Evolutionary conservation across 2,329 filamentous ascomycete genomes (phyloP), one percentile per base, ranked within the genome.

Genomic region (Coniochaeta hoffmannii): DNA sequence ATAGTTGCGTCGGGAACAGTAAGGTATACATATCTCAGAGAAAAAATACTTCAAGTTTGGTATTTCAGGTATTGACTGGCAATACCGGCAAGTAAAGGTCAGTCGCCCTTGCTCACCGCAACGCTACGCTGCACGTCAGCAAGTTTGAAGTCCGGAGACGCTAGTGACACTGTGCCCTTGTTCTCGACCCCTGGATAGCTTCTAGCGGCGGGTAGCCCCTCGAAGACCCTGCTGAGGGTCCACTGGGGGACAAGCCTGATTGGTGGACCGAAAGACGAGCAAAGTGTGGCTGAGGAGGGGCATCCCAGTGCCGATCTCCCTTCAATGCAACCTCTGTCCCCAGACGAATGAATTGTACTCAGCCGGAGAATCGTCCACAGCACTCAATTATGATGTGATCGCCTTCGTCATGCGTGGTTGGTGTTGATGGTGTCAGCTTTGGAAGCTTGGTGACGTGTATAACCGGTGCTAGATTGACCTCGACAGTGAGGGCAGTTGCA

Each of bases 281-380:
- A 46, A 22, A 46, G 41, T 32, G 49, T 51, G 49, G 49, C 49
- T 31, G 49, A 51, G n/a, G 49, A 19, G 49, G 49, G 28, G 31
- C 24, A 51, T 28, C 49, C 49, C 12, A 28, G 49, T 51, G 49
- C 28, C 49, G 49, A 51, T 51, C 49, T 51, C 49, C 49, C 49
- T 51, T 34, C 28, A n/a, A 51, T 19, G 49, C 49, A 19, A 7
- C 28, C 9, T 34, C 31, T 34, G 26, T 51, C 19, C n/a, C 49
- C 49, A 51, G 30, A 51, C 31, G 22, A 51, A 51, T 34, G 49
- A 51, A 51, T 28, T 46, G 19, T 10, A 46, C 38, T 44, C 19
- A 44, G 19, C 19, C 11, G 34, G 34, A n/a, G 15, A 36, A 36
- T 15, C 19, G 15, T 36, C 19, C 8, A 17, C 6, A 44, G 38